Base-by-base conservation (phyloP, 1,284 basidiomycete species). In the Tilletiopsis washingtonensis region DNA sequence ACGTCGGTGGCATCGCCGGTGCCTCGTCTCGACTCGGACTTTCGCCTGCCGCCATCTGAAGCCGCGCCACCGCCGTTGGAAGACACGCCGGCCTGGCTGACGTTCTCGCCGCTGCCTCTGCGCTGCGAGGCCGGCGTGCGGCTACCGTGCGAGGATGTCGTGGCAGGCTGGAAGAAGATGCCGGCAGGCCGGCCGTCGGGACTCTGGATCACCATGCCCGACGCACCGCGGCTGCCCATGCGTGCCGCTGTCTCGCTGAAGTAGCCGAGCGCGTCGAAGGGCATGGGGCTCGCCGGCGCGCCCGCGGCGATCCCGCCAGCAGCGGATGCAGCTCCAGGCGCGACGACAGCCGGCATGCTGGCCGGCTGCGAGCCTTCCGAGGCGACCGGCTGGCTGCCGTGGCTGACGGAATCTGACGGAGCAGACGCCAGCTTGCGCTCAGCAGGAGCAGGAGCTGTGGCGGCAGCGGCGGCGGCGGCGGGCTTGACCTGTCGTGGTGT, bases 111-210 rank as follows among this genome's bases (percentile, higher is more conserved):
- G 27, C 24, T 29, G 23, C 23, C 42, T n/a, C n/a, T 6, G n/a
- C 24, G 5, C 12, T 3, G 3, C 19, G 19, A 5, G 15, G 26
- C 9, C 14, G 48, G 25, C 21, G 48, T 37, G 3, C 38, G 12
- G 14, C 20, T 45, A 14, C 43, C 47, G 9, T 34, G 43, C 20
- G 40, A 26, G 32, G 27, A 24, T 5, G 21, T 24, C 20, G 40
- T 34, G 15, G 14, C 43, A 5, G 93, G 93, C 61, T 91, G 86
- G 75, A 98, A 98, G 76, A 91, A 89, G 58, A 98, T 91, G 5
- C 90, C 91, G 19, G 88, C 82, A 0, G 90, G 87, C 56, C 90
- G 83, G 0, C 93, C 93, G 68, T 94, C 89, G 0, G 88, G 88
- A 67, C 84, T 88, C 59, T 91, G 88, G 45, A 98, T 85, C 39